These are phyloP conservation scores for Cryphonectria carpinicola DNA, from an alignment of 2,329 filamentous ascomycete species.

Conservation along the genomic window DNA sequence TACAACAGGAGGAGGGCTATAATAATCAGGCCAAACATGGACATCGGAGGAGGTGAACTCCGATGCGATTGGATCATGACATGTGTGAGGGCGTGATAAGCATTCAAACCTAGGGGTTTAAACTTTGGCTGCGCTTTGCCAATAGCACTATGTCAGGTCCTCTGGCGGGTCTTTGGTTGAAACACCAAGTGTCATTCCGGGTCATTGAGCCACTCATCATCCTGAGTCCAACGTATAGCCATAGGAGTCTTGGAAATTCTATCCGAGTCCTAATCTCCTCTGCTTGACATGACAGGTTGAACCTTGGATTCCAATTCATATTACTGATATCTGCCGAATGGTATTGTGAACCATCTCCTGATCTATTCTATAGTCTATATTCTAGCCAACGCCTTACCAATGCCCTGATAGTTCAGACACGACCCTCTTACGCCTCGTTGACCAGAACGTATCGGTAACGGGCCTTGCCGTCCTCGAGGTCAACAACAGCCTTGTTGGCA, in stretches of 20 bases:
- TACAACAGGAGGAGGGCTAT: no score
- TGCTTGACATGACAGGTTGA: not conserved
- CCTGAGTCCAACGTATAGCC: not conserved
- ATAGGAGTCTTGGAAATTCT: not conserved
- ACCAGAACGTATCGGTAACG: slow-evolving; percentile 52
- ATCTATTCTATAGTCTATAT: not conserved
- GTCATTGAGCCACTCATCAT: not conserved
- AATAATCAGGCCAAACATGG: slow-evolving; percentile 1
- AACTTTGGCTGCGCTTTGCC: not conserved
- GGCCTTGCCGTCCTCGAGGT: slow-evolving; percentile 58
- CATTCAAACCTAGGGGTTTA: not conserved
- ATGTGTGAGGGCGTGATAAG: not conserved
- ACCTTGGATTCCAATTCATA: no score
- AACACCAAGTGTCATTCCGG: not conserved
- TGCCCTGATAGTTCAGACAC: not conserved
- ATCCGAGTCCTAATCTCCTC: not conserved
- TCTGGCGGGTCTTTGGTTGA: not conserved
- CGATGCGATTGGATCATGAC: not conserved
- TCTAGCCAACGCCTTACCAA: not conserved
- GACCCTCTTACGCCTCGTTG: slow-evolving; percentile 40
- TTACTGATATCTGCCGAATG: not conserved
- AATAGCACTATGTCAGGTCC: not conserved
- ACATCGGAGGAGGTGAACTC: not conserved
- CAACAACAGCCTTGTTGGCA: slow-evolving; percentile 57
- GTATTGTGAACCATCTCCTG: not conserved